These are phyloP conservation scores for Moesziomyces globuligerus DNA, from an alignment of 1,284 basidiomycete species.

Conservation along the genomic window DNA sequence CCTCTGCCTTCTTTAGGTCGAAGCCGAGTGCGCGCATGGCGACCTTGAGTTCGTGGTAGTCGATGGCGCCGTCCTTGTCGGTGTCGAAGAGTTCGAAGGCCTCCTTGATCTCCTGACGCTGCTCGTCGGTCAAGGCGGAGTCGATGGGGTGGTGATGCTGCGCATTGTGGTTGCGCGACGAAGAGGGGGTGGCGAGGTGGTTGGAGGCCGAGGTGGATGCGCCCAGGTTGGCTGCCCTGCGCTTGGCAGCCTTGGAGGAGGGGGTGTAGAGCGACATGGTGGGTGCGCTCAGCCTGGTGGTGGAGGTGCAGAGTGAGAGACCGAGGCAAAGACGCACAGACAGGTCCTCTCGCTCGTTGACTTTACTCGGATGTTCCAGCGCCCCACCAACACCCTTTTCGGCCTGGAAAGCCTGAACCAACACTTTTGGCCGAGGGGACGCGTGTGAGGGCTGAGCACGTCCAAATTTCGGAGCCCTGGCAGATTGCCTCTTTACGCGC, in stretches of 20 bases:
- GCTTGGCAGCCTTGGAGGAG: conserved; percentile 44
- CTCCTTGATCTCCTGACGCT: conserved; percentile 96
- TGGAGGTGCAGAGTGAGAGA: not conserved
- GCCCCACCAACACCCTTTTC: not conserved
- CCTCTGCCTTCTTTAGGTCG: conserved; percentile 97
- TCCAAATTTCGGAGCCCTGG: no score
- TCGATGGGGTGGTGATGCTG: conserved; percentile 43
- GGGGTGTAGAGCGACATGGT: conserved; percentile 54
- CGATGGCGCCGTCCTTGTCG: conserved; percentile 88
- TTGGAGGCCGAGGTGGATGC: conserved; percentile 28
- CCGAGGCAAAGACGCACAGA: no score
- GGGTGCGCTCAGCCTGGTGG: not conserved
- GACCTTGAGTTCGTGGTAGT: conserved; percentile 97
- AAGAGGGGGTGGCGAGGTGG: conserved; percentile 22
- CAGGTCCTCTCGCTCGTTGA: no score
- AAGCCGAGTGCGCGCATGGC: conserved; percentile 98
- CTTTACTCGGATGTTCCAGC: no score
- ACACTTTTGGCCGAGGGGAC: not conserved
- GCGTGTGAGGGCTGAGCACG: not conserved
- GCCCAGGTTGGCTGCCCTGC: conserved; percentile 30
- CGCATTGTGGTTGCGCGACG: conserved; percentile 22
- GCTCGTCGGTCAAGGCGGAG: conserved; percentile 81
- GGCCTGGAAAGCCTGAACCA: not conserved
- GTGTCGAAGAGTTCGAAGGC: conserved; percentile 99
- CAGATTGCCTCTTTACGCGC: not conserved